Evolutionary conservation across 805 yeast genomes (phyloP).

Genomic region (Starmerella ratchasimensis): DNA sequence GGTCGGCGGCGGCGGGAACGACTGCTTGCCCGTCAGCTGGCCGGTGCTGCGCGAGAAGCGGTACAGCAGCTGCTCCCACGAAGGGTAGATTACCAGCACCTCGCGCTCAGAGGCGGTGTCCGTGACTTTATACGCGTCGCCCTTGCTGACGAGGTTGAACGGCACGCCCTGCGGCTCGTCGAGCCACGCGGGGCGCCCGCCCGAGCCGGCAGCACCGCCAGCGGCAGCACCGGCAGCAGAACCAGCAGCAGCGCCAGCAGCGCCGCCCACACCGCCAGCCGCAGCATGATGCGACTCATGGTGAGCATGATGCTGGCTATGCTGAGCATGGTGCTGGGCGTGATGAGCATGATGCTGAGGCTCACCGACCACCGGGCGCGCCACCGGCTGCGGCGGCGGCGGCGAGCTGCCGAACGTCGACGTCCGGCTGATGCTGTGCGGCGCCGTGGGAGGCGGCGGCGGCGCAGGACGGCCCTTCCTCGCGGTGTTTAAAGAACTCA

Average conservation of each 20-base stretch:
- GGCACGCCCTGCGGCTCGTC: slow-evolving; percentile 42
- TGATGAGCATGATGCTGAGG: not conserved
- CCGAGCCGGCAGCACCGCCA: slow-evolving; percentile 7
- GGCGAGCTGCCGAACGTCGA: slow-evolving; percentile 7
- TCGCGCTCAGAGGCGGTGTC: slow-evolving; percentile 55
- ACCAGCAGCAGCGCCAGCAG: not conserved
- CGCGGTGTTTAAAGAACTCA: not conserved
- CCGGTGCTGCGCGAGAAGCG: slow-evolving; percentile 40
- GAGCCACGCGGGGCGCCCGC: slow-evolving; percentile 47
- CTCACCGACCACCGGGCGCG: slow-evolving; percentile 5
- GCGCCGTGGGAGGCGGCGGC: slow-evolving; percentile 4
- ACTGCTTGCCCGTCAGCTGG: not conserved
- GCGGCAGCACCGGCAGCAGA: not conserved
- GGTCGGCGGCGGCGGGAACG: slow-evolving; percentile 32
- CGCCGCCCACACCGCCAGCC: not conserved
- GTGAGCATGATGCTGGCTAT: not conserved
- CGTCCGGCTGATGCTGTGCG: slow-evolving; percentile 11
- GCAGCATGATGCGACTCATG: not conserved
- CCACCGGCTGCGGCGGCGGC: slow-evolving; percentile 21
- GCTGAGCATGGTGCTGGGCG: not conserved
- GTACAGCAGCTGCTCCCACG: slow-evolving; percentile 52
- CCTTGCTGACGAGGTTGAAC: slow-evolving; percentile 38
- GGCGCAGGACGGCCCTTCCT: slow-evolving; percentile 1
- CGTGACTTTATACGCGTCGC: slow-evolving; percentile 40
- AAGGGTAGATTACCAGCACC: slow-evolving; percentile 58